Conservation (phyloP, 257 asterid genomes). For the Buddleja alternifolia region DNA sequence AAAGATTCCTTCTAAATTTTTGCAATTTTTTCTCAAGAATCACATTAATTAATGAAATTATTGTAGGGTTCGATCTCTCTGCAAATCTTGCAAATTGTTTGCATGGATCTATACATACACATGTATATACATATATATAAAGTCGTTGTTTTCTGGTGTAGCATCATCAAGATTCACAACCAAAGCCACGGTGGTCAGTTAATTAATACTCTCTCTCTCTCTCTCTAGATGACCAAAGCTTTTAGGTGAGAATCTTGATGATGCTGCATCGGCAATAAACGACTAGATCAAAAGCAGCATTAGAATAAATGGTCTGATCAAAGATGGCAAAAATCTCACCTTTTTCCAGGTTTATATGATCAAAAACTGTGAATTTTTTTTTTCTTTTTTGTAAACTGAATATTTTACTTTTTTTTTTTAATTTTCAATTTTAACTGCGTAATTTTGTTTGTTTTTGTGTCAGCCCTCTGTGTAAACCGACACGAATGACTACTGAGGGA, state of each 20-base stretch:
- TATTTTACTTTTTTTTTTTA: neutral
- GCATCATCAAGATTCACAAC: conserved; percentile 68
- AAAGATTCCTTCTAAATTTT: neutral
- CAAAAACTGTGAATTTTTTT: conserved; percentile 2
- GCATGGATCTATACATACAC: conserved; percentile 38
- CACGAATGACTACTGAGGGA: conserved; percentile 35
- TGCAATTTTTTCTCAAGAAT: neutral
- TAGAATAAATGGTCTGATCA: conserved; percentile 2
- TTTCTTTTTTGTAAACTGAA: conserved; percentile 11
- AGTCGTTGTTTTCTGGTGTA: conserved; percentile 57
- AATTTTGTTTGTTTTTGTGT: neutral
- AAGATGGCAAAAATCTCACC: neutral
- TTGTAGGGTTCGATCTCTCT: neutral
- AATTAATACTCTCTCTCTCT: neutral
- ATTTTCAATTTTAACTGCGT: neutral
- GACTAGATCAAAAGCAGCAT: conserved; percentile 34
- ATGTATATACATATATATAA: conserved; percentile 5
- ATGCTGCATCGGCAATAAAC: conserved; percentile 64
- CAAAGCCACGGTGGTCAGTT: conserved; percentile 11
- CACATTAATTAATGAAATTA: neutral
- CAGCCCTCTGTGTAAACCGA: conserved; percentile 20
- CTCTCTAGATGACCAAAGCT: neutral
- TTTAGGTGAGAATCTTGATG: conserved; percentile 59
- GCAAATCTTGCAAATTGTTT: conserved; percentile 22
- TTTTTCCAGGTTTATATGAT: neutral